These are phyloP conservation scores for Cinchona pubescens DNA, from an alignment of 257 asterid genomes.

Conservation along the genomic window DNA sequence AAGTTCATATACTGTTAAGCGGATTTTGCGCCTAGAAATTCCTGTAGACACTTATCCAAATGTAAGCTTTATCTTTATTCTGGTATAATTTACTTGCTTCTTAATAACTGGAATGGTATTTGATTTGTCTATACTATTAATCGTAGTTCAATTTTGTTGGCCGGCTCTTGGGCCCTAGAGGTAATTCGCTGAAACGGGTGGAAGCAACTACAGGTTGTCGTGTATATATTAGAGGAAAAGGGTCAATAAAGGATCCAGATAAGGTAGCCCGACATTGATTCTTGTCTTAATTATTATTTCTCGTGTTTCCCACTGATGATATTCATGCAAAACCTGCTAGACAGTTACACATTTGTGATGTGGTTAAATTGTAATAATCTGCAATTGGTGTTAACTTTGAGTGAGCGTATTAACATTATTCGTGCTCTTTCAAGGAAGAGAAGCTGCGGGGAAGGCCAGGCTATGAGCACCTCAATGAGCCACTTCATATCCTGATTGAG, in stretches of 20 bases:
- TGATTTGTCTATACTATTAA: slow-evolving; percentile 15
- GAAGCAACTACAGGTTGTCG: slow-evolving; percentile 98
- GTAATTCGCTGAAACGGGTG: slow-evolving; percentile 93
- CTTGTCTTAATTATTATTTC: slow-evolving; percentile 6
- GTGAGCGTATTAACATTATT: too few relatives aligned
- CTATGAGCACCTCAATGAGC: slow-evolving; percentile 91
- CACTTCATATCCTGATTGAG: slow-evolving; percentile 82
- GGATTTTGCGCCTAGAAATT: slow-evolving; percentile 88
- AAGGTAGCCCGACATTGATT: slow-evolving; percentile 47
- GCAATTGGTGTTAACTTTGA: background rate
- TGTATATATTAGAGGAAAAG: slow-evolving; percentile 92
- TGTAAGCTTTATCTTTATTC: slow-evolving; percentile 39
- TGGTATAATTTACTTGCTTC: background rate
- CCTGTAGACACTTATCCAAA: slow-evolving; percentile 92
- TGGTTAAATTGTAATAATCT: background rate
- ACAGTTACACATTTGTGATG: background rate
- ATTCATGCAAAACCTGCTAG: background rate
- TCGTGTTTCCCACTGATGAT: background rate
- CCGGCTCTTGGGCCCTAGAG: slow-evolving; percentile 96
- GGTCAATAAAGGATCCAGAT: slow-evolving; percentile 96
- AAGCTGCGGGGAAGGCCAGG: slow-evolving; percentile 89
- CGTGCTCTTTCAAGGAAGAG: slow-evolving; percentile 59
- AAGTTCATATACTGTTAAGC: slow-evolving; percentile 82
- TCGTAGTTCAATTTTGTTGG: slow-evolving; percentile 94
- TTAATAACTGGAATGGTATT: background rate